Base-by-base conservation (phyloP, 805 yeast species). In the Candida chilensis region DNA sequence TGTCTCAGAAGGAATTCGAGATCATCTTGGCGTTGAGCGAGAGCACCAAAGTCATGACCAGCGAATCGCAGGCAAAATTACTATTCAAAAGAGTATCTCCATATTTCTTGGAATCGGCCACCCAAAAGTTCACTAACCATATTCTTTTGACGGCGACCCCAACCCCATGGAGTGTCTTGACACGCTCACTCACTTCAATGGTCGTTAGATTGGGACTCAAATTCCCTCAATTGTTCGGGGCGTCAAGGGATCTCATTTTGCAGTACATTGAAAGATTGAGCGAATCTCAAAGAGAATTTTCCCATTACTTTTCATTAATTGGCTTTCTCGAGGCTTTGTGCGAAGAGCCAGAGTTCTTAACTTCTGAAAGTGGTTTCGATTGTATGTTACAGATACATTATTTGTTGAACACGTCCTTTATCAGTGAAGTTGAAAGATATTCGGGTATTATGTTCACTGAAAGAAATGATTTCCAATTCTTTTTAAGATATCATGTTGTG, bases 1-100 rank as follows among this genome's bases (percentile, higher is more conserved):
- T 72, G 35, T 52, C 72, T 2, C 51, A 60, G 24, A 69, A 65
- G 34, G 81, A 76, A 36, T 60, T 67, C 45, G 82, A 76, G 40
- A 63, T 71, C 9, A 47, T 76, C 30, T 32, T 67, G 24, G 72
- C 81, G 0, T 49, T 75, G n/a, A 60, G 77, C 36, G 57, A 56
- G 14, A 42, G 63, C 8, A 45, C 64, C 4, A 33, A 34, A 4
- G 52, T 57, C 7, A 35, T 50, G 29, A 52, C 51, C 20, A 40
- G 44, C 16, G 44, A 48, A 1, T 36, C 34, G n/a, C 68, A 66
- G 28, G 74, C 71, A 10, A 44, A 50, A 4, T 33, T 62, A 17
- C 44, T 75, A 13, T 42, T 57, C 19, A 47, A 57, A 7, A 64
- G 68, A 27, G 48, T 76, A 30, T 37, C 61, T 3, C 47, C 59